Base-by-base conservation (phyloP, 108 stramenopile genomes). In the Cyclotella sp. region DNA sequence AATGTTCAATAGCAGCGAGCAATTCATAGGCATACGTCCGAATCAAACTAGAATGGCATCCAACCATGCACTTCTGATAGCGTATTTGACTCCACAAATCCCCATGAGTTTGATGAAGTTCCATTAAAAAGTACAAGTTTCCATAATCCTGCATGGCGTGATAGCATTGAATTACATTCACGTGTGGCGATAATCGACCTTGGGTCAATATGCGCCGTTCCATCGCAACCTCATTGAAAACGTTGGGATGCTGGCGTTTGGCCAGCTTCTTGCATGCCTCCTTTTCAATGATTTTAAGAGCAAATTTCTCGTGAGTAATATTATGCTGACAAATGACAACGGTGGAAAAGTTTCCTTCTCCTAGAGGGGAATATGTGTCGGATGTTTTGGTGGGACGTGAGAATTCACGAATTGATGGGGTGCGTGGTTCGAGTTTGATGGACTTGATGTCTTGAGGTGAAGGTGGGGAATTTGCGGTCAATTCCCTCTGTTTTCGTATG, bases 161-260 rank as follows among this genome's bases (percentile, higher is more conserved):
- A 84, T 95, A 97, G 73, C 96, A 84, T 68, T 73, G 51, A 29
- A 97, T 81, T 52, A 99, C 63, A 66, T 77, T 79, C 1, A 87
- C 74, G 73, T 84, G 86, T 27, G 28, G 58, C 11, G 83, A 80
- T 10, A 90, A 77, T 42, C 91, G 54, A 42, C 85, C 75, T 75
- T 93, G 86, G 45, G 89, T 65, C 60, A 99, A 86, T 29, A 97
- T 91, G 10, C 97, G 83, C 55, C 88, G 77, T 79, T 99, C 99
- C 98, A 99, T 99, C 29, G 84, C 53, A 49, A 99, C 95, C 77
- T 99, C 99, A 76, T 99, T 99, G 83, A 91, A 87, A 3, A 98
- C 89, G 53, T 90, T 90, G 63, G 98, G 97, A 77, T 99, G 99
- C 65, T 98, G 92, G 44, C 93, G 72, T 57, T 87, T 85, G 66